Evolutionary conservation across 805 yeast species (phyloP).

Genomic region (Yueomyces sp.): DNA sequence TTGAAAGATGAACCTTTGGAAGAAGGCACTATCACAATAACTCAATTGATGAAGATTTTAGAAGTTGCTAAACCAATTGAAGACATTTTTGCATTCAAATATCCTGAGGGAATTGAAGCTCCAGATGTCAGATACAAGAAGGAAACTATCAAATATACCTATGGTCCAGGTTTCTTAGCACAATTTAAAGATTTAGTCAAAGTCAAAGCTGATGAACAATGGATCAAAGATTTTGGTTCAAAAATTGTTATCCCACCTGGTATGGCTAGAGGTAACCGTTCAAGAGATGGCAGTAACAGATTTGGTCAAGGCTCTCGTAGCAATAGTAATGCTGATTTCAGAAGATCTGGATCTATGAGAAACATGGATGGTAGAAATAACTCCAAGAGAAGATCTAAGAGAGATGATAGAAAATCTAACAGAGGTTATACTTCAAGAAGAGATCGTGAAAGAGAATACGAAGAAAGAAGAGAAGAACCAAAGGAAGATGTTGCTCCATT

Average conservation of each 20-base stretch:
- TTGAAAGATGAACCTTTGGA: constrained; percentile 3
- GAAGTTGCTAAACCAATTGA: constrained; percentile 35
- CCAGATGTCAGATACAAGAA: constrained; percentile 35
- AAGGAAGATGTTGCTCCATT: constrained; percentile 69
- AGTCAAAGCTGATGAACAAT: constrained; percentile 49
- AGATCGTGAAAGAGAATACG: constrained; percentile 28
- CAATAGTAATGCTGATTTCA: constrained; percentile 28
- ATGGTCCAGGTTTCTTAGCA: constrained; percentile 68
- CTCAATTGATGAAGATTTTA: constrained; percentile 40
- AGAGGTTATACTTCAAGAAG: constrained; percentile 27
- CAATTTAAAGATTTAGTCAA: constrained; percentile 57
- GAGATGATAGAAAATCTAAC: constrained; percentile 25
- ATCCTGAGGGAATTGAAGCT: constrained; percentile 39
- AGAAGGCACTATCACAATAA: constrained; percentile 28
- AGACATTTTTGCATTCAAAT: constrained; percentile 40
- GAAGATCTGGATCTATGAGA: constrained; percentile 24
- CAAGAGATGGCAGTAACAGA: constrained; percentile 20
- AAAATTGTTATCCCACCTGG: constrained; percentile 23
- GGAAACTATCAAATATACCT: constrained; percentile 31
- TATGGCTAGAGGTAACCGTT: constrained; percentile 16
- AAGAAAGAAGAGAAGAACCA: constrained; percentile 33
- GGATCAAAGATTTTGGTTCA: constrained; percentile 26
- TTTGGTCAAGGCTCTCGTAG: constrained; percentile 20
- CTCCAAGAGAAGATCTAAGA: constrained; percentile 44
- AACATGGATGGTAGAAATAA: constrained; percentile 39